Evolutionary conservation across 2,329 filamentous ascomycete genomes (phyloP).

Genomic region (Aulographum hederae): DNA sequence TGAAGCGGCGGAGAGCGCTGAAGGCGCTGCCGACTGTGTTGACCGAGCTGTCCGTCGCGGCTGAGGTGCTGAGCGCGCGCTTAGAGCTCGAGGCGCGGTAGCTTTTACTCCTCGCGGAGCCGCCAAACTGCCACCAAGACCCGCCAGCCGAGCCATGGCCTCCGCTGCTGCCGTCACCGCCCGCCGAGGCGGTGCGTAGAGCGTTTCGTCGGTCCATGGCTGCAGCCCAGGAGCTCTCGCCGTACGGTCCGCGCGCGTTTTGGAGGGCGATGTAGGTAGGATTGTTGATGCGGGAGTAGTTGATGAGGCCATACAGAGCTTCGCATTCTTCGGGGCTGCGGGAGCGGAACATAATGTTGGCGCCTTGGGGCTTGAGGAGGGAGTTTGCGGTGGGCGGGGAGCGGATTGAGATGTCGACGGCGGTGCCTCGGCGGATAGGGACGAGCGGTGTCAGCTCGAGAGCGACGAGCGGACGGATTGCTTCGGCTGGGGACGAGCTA

Average conservation of each 20-base stretch:
- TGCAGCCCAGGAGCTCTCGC: slow-evolving; percentile 27
- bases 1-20: slow-evolving; percentile 56
- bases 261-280: slow-evolving; percentile 69
- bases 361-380: slow-evolving; percentile 43
- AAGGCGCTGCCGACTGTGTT: slow-evolving; percentile 67
- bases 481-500: slow-evolving; percentile 16
- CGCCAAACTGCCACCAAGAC: slow-evolving; percentile 27
- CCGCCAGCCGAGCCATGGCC: slow-evolving; percentile 14
- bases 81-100: slow-evolving; percentile 33
- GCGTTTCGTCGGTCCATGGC: slow-evolving; percentile 32
- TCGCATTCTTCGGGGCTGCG: slow-evolving; percentile 60
- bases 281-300: slow-evolving; percentile 79
- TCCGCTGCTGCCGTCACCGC: slow-evolving; percentile 19
- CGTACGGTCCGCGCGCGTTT: slow-evolving; percentile 46
- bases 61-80: slow-evolving; percentile 34
- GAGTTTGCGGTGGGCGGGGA: slow-evolving; percentile 64
- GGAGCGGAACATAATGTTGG: slow-evolving; percentile 83
- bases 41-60: slow-evolving; percentile 56
- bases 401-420: slow-evolving; percentile 82
- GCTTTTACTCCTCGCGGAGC: slow-evolving; percentile 34
- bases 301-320: slow-evolving; percentile 68
- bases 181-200: slow-evolving; percentile 17
- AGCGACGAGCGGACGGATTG: slow-evolving; percentile 37
- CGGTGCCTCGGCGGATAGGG: slow-evolving; percentile 75
- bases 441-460: slow-evolving; percentile 85